A percentile compares a stretch with the other conserved stretches of the same genome.
phyloP scores from a whole-genome alignment of 2,329 filamentous ascomycete species.

The Neopestalotiopsis sp. region DNA sequence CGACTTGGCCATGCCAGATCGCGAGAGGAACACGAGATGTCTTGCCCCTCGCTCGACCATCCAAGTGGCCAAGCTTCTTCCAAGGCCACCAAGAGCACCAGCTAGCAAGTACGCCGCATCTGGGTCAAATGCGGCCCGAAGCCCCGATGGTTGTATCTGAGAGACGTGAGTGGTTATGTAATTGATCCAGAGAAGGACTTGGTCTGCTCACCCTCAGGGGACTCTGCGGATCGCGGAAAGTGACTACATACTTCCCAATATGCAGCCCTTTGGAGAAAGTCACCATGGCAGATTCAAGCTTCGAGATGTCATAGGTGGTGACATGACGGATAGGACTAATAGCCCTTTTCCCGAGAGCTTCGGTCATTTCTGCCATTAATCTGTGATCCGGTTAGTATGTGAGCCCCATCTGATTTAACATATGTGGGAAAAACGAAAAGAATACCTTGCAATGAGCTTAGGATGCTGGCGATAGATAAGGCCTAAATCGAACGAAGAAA shows the following conservation, averaged over 20 bases:
- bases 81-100: conserved; percentile 17
- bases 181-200: background rate
- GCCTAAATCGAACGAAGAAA: conserved; percentile 9
- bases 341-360: background rate
- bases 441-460: background rate
- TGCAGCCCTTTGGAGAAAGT: conserved; percentile 26
- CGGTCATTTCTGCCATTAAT: no score
- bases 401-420: no score
- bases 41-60: conserved; percentile 12
- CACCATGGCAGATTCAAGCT: conserved; percentile 19
- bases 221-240: conserved; percentile 21
- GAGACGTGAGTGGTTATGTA: no score
- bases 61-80: conserved; percentile 13
- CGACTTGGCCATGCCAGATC: conserved; percentile 27
- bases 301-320: background rate
- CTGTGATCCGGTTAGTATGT: no score
- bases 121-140: conserved; percentile 17
- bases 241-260: conserved; percentile 33
- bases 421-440: no score
- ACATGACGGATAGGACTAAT: background rate
- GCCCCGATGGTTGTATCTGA: no score
- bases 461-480: no score
- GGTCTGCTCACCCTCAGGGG: conserved; percentile 1
- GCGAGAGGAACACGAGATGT: conserved; percentile 10
- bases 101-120: conserved; percentile 23